Percentiles rank a stretch among this genome's conserved stretches.
These are phyloP conservation scores for Rosa rugosa DNA, from an alignment of 306 rosid species.

Conservation along the genomic window DNA sequence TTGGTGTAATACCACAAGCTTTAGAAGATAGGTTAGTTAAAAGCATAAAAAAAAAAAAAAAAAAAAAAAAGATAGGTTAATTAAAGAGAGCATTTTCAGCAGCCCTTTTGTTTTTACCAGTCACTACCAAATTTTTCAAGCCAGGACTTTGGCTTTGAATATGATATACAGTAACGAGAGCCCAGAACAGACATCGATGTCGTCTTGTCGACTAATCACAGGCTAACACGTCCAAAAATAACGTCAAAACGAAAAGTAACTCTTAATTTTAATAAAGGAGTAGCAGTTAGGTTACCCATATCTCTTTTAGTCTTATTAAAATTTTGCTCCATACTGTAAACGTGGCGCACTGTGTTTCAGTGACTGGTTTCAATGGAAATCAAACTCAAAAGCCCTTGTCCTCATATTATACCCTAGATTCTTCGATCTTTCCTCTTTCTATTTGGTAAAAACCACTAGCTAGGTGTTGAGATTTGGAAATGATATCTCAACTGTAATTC, in stretches of 20 bases:
- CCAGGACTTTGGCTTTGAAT: constrained; percentile 27
- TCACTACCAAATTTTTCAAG: constrained; percentile 18
- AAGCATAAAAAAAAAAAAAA: too few species aligned
- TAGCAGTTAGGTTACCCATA: background rate
- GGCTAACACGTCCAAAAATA: constrained; percentile 24
- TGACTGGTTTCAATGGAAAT: constrained; percentile 15
- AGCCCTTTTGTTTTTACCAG: constrained; percentile 40
- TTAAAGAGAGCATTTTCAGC: constrained; percentile 3
- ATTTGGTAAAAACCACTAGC: constrained; percentile 7
- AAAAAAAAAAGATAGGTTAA: background rate
- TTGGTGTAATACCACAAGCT: constrained; percentile 6
- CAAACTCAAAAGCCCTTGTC: constrained; percentile 34
- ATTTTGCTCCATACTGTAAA: constrained; percentile 26
- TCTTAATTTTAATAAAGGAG: background rate
- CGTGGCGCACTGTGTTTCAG: constrained; percentile 31
- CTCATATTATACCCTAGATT: constrained; percentile 20
- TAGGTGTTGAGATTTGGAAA: constrained; percentile 32
- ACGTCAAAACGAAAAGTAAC: constrained; percentile 7
- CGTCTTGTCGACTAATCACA: constrained; percentile 35
- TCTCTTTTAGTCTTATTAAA: background rate
- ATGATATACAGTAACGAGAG: constrained; percentile 13
- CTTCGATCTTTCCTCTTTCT: background rate
- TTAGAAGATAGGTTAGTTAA: background rate
- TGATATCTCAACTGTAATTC: constrained; percentile 51
- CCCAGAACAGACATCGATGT: constrained; percentile 30